These are phyloP conservation scores for Eucalyptus polyanthemos DNA, from an alignment of 345 rosid genomes.

Conservation along the genomic window DNA sequence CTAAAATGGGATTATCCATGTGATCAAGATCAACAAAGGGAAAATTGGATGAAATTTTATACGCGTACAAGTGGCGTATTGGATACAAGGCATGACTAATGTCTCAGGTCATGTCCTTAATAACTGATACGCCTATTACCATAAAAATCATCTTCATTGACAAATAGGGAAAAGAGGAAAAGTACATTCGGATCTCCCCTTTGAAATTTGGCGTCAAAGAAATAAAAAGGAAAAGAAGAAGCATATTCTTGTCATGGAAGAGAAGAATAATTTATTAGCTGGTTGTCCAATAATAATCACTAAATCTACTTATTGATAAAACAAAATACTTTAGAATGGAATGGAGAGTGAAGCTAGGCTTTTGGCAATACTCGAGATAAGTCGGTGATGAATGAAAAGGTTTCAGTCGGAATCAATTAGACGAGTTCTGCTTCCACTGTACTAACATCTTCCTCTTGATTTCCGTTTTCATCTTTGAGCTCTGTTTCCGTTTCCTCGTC, in stretches of 20 bases:
- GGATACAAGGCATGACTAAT: too few species aligned
- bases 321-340: not conserved
- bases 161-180: too few species aligned
- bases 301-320: not conserved
- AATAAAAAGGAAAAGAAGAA: not conserved
- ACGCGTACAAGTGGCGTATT: too few species aligned
- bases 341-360: not conserved
- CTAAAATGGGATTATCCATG: too few species aligned
- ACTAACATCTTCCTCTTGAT: not conserved
- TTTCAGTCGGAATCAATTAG: not conserved
- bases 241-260: not conserved
- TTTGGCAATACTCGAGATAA: not conserved
- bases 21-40: too few species aligned
- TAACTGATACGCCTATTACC: too few species aligned
- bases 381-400: not conserved
- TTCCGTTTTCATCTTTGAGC: not conserved
- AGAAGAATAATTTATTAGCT: not conserved
- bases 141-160: too few species aligned
- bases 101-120: too few species aligned
- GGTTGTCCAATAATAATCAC: not conserved
- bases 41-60: too few species aligned
- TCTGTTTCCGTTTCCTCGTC: not conserved
- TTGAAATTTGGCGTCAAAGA: too few species aligned
- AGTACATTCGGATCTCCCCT: too few species aligned
- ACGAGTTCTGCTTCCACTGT: not conserved